phyloP scores from a whole-genome alignment of 2,329 filamentous ascomycete genomes.

The Talaromyces sp. region DNA sequence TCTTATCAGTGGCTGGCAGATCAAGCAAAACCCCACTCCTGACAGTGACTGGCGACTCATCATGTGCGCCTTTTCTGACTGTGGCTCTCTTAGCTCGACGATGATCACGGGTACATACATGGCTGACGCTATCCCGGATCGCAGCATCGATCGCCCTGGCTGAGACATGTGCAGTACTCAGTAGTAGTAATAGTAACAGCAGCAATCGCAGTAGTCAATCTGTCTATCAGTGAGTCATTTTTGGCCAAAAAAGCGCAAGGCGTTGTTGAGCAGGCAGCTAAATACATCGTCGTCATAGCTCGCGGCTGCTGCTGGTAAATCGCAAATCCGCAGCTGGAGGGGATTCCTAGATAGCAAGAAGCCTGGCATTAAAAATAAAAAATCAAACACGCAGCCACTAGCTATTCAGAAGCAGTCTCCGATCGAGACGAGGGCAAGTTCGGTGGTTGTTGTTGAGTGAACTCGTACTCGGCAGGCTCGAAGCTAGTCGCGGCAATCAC shows the following conservation, averaged over 20 bases:
- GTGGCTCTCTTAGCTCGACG: neutral
- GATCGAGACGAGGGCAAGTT: no score
- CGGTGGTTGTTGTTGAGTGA: neutral
- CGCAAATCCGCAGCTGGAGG: no score
- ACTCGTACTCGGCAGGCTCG: neutral
- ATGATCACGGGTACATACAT: neutral
- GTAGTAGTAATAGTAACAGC: neutral
- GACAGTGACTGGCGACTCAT: neutral
- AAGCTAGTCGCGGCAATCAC: slow-evolving; percentile 10
- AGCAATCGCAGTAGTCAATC: neutral
- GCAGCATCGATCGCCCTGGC: neutral
- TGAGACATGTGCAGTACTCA: neutral
- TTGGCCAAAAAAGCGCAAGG: neutral
- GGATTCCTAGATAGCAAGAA: neutral
- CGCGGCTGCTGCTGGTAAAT: neutral
- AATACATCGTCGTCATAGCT: neutral
- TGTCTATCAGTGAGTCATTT: neutral
- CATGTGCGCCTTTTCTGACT: neutral
- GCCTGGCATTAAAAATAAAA: neutral
- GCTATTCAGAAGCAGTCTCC: neutral
- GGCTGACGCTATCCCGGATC: neutral
- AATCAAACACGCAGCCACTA: neutral
- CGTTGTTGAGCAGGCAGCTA: neutral
- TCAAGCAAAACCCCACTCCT: neutral
- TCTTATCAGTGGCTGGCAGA: neutral